Evolutionary conservation across 106 monocot species (phyloP), one percentile per base, ranked within the genome.

Genomic region (Alisma plantagoaquatica): DNA sequence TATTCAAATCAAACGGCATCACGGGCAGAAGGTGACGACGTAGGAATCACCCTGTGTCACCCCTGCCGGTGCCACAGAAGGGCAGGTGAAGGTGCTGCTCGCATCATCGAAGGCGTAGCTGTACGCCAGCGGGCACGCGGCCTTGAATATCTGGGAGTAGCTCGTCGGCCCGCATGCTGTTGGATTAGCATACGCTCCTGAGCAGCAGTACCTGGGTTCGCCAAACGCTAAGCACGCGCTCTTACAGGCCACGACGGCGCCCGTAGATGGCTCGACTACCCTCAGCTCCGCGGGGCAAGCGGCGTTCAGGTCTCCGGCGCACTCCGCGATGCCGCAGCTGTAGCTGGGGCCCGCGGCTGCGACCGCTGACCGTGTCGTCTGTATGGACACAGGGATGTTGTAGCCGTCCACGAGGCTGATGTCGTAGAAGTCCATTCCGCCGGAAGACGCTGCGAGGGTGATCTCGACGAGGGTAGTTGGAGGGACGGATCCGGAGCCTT

Each of bases 91-190:
- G 2, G 83, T 90, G 25, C 73, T 74, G 6, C 77, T 90, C 32
- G 63, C 56, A 25, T 90, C 90, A 32, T 83, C 89, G 30, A 75
- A 89, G 0, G 89, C 83, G 30, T 89, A 89, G 54, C 89, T 89
- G 43, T 89, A 90, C 2, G 90, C 65, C 2, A 73, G 59, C 2
- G 90, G 90, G 59, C 83, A 90, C 10, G 83, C 83, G 44, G 54
- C 66, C 70, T 90, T 90, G 61, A 90, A 90, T 7, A 79, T 29
- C 61, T 64, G 31, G 4, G 90, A 90, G 51, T 83, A 90, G 17
- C 53, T 41, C 21, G 77, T 57, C 22, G 90, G 83, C 55, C 23
- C 22, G 51, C 89, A 83, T 3, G 73, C 71, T 50, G 38, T 44
- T 7, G 89, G 89, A 31, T 46, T 79, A 6, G 66, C 83, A 31